Evolutionary conservation across 495 filamentous ascomycete genomes (phyloP).

Genomic region (Neurospora intermedia): DNA sequence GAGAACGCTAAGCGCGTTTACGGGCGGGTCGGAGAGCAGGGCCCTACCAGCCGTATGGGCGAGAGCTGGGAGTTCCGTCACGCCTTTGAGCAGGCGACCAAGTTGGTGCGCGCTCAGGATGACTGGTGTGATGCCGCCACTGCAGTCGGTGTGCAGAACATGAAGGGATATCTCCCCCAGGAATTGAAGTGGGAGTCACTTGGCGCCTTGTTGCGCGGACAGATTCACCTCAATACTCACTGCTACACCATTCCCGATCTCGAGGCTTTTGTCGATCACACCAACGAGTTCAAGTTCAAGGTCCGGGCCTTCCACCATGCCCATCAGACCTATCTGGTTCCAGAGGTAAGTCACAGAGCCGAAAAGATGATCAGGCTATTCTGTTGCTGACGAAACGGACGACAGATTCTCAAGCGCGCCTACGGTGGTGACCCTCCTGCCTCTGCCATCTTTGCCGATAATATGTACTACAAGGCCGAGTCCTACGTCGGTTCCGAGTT

Average conservation of each 20-base stretch:
- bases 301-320: slow-evolving; percentile 56
- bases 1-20: slow-evolving; percentile 52
- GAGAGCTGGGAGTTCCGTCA: slow-evolving; percentile 55
- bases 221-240: slow-evolving; percentile 53
- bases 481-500: slow-evolving; percentile 47
- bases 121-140: slow-evolving; percentile 48
- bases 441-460: slow-evolving; percentile 46
- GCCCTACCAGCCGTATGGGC: slow-evolving; percentile 40
- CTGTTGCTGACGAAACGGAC: neutral
- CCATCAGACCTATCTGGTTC: slow-evolving; percentile 48
- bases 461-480: slow-evolving; percentile 55
- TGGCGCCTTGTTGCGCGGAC: slow-evolving; percentile 46
- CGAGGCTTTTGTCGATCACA: slow-evolving; percentile 50
- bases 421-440: slow-evolving; percentile 36
- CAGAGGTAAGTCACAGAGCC: slow-evolving; percentile 27
- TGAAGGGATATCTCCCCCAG: slow-evolving; percentile 38
- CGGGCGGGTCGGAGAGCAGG: slow-evolving; percentile 27
- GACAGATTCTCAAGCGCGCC: slow-evolving; percentile 37
- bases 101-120: slow-evolving; percentile 41
- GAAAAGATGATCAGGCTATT: too few species aligned
- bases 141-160: slow-evolving; percentile 25
- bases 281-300: slow-evolving; percentile 54
- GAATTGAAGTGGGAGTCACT: slow-evolving; percentile 48
- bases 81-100: slow-evolving; percentile 46
- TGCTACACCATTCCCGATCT: slow-evolving; percentile 58